Evolutionary conservation across 345 rosid genomes (phyloP).

Genomic region (Kandelia obovata): DNA sequence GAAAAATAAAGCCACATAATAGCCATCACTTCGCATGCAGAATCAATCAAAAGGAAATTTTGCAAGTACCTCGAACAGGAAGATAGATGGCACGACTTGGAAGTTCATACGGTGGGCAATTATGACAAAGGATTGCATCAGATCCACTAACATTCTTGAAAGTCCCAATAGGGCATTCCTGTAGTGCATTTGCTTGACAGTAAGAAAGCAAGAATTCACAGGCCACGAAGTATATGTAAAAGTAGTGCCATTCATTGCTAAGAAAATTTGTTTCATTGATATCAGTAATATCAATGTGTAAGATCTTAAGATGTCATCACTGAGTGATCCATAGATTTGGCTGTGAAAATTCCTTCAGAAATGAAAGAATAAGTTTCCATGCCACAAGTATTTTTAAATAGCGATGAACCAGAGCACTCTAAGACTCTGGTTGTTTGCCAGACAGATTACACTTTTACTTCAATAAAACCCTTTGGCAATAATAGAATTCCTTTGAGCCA

Average conservation of each 20-base stretch:
- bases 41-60: slow-evolving; percentile 1
- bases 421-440: too few relatives aligned
- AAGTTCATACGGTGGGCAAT: slow-evolving; percentile 62
- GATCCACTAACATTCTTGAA: slow-evolving; percentile 83
- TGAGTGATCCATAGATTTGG: background rate
- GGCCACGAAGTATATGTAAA: background rate
- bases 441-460: too few relatives aligned
- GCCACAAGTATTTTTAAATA: too few relatives aligned
- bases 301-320: background rate
- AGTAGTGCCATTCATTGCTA: background rate
- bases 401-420: too few relatives aligned
- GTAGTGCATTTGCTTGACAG: slow-evolving; percentile 22
- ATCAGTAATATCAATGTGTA: background rate
- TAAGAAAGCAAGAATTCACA: background rate
- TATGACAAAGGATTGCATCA: slow-evolving; percentile 54
- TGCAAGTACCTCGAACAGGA: slow-evolving; percentile 54
- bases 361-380: background rate
- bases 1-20: background rate
- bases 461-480: too few relatives aligned
- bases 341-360: background rate
- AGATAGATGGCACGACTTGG: slow-evolving; percentile 68
- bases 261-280: background rate
- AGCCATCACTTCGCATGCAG: background rate
- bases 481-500: too few relatives aligned
- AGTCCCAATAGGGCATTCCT: slow-evolving; percentile 97